Evolutionary conservation across 2,329 filamentous ascomycete genomes (phyloP), one percentile per base, ranked within the genome.

Genomic region (Moelleriella libera): DNA sequence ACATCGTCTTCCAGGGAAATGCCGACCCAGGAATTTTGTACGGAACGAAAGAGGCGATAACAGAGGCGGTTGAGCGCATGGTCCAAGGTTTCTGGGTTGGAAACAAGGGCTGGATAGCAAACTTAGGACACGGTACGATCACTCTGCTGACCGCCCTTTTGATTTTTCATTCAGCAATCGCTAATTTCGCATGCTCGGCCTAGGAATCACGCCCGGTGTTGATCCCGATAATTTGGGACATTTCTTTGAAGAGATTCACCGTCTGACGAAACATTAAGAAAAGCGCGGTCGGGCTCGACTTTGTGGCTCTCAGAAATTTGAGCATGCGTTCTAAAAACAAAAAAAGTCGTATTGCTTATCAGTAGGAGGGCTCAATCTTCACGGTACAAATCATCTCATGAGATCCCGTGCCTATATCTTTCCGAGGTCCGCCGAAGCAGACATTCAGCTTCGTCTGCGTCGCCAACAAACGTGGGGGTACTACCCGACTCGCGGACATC

Each of bases 81-180:
- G 87, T 94, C 1, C 70, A 81, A 51, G 90, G 90, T 0, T 98
- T 97, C 50, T 80, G 79, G 62, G 68, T 68, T 5, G 80, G 82
- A 52, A 90, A 88, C 66, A 81, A 89, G 64, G 87, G 90, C 41
- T 98, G 92, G 90, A 97, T 98, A 56, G 88, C 86, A 44, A 98
- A 98, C 63, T 74, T 98, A 52, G 92, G 92, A 7, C 92, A 98
- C 62, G 92, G 92, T 86, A 46, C 14, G 49, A 44, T 12, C 12
- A 8, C 34, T 37, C 12, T 37, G 8, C 21, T 21, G 21, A 21
- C 21, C 21, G 3, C 21, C 21, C 21, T 21, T 21, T 21, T 21
- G 21, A 3, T 21, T 21, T 39, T 39, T 12, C 34, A 9, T 8
- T 3, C 34, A 39, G 34, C 12, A 39, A 8, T 39, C 7, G 42